A percentile compares a stretch with the other conserved stretches of the same genome.
phyloP scores from a whole-genome alignment of 2,329 filamentous ascomycete genomes.

The Pyrenophora graminea region DNA sequence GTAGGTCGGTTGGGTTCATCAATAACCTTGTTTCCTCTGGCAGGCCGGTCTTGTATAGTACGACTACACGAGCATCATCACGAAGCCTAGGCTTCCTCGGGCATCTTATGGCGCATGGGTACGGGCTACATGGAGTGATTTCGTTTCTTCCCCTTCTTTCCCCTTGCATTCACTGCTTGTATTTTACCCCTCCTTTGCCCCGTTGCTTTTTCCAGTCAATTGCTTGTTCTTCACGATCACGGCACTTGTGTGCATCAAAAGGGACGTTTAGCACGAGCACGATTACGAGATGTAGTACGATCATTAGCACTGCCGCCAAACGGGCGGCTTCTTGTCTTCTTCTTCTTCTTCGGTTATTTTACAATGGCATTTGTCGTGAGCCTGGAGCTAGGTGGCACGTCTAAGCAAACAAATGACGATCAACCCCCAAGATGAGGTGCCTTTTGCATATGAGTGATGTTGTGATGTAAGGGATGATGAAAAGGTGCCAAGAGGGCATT shows the following conservation, averaged over 20 bases:
- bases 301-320: slow-evolving; percentile 9
- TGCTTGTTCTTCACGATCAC: slow-evolving; percentile 20
- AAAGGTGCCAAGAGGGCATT: slow-evolving; percentile 1
- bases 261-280: slow-evolving; percentile 20
- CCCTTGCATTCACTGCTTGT: slow-evolving; percentile 4
- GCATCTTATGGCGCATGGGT: slow-evolving; percentile 39
- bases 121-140: slow-evolving; percentile 15
- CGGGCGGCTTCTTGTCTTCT: slow-evolving; percentile 1
- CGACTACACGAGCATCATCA: slow-evolving; percentile 38
- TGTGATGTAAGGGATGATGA: neutral
- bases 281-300: slow-evolving; percentile 1
- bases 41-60: slow-evolving; percentile 44
- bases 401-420: slow-evolving; percentile 3
- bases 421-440: neutral
- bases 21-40: slow-evolving; percentile 11
- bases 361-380: slow-evolving; percentile 15
- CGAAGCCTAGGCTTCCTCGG: slow-evolving; percentile 36
- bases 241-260: slow-evolving; percentile 23
- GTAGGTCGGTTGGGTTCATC: neutral
- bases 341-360: neutral
- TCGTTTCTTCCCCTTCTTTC: slow-evolving; percentile 14
- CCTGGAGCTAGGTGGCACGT: slow-evolving; percentile 17
- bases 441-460: neutral
- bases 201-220: slow-evolving; percentile 16
- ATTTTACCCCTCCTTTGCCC: slow-evolving; percentile 12